Base-by-base conservation (phyloP, 371 early-diverging fungal species). In the Rhizopus microsporus region DNA sequence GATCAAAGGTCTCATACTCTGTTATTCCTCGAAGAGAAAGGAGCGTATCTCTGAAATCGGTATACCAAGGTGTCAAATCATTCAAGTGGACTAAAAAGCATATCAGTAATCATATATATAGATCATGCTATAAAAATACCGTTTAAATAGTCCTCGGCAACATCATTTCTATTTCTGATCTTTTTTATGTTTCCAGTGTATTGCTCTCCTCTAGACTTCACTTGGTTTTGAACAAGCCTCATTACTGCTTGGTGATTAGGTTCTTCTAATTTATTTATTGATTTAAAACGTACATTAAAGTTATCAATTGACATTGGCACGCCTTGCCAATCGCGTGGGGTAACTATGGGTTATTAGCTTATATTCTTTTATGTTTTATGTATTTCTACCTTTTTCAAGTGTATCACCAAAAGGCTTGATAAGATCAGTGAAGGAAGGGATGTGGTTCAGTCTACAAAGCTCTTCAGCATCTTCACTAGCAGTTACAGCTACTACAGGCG, bases 1-100 rank as follows among this genome's bases (percentile, higher is more conserved):
- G 96, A 55, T 93, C 91, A 67, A 98, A 96, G 5, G 94, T 87
- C 62, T 96, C 95, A 60, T 96, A 93, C 58, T 95, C 95, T 0
- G 90, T 81, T 7, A 87, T 80, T 3, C 88, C 90, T 53, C 84
- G 78, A 13, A 80, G 69, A 33, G 80, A 75, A 15, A 91, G 77
- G 53, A 92, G 75, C 23, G 83, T 69, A 37, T 88, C 75, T 35
- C 90, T 79, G 63, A 93, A 96, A 59, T 81, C 69, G 6, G 80
- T 63, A 75, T 91, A 97, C 96, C 96, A 96, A n/a, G 97, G 97
- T 34, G 88, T 88, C 37, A 81, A 50, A 2, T 75, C 69, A 46
- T 84, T 81, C 50, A 81, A 33, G 23, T 65, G 58, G 10, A 65
- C 81, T 83, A 65, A 6, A 51, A 30, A n/a, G 16, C 40, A 38